These are phyloP conservation scores for Acanthamoeba royreba DNA, from an alignment of 208 protist genomes.

Conservation along the genomic window DNA sequence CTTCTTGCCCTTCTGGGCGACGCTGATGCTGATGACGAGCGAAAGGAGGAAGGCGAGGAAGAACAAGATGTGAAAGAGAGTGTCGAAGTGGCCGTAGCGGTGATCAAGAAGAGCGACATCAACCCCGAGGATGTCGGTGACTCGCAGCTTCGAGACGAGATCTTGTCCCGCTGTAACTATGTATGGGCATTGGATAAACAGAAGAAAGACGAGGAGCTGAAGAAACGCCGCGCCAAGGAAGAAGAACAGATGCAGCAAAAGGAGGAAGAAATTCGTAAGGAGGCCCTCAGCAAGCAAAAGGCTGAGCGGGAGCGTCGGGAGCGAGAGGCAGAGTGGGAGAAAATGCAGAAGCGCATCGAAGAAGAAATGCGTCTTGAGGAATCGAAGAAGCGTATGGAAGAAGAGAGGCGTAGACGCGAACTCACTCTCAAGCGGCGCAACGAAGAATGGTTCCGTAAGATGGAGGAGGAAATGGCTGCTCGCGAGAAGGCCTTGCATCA, in stretches of 20 bases:
- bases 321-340: not conserved
- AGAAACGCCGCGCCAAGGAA: not conserved
- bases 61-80: too few species aligned
- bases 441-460: not conserved
- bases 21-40: not conserved
- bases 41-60: not conserved
- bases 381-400: not conserved
- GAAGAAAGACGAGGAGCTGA: not conserved
- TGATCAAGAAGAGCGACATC: not conserved
- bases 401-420: not conserved
- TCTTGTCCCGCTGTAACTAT: not conserved
- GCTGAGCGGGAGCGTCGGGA: not conserved
- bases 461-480: not conserved
- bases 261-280: not conserved
- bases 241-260: not conserved
- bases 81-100: not conserved
- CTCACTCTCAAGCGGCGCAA: not conserved
- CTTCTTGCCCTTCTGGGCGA: not conserved
- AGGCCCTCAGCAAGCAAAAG: not conserved
- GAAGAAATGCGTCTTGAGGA: not conserved
- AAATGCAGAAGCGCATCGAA: not conserved
- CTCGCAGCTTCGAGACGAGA: not conserved
- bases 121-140: not conserved
- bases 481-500: not conserved
- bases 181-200: not conserved